These are phyloP conservation scores for Citrus cavaleriei DNA, from an alignment of 345 rosid species.

Conservation along the genomic window DNA sequence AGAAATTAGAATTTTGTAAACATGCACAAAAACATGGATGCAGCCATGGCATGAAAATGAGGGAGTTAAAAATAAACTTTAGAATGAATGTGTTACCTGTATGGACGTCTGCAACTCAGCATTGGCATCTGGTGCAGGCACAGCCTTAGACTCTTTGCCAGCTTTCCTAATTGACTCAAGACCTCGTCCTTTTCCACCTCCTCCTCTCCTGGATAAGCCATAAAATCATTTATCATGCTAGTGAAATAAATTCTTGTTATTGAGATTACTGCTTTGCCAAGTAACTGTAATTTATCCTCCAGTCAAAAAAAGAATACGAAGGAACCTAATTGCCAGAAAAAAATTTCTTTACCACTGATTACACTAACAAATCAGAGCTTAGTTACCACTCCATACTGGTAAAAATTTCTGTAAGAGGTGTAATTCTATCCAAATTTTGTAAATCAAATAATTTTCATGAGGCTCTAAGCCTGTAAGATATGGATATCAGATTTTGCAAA, in stretches of 20 bases:
- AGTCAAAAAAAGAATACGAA: neutral
- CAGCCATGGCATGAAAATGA: neutral
- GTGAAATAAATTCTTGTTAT: neutral
- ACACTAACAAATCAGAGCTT: neutral
- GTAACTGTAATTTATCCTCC: neutral
- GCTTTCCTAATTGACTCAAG: slow-evolving; percentile 24
- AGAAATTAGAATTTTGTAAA: neutral
- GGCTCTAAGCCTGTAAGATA: neutral
- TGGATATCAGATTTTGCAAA: neutral
- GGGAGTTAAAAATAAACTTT: neutral
- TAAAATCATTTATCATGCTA: neutral
- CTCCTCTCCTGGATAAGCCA: slow-evolving; percentile 32
- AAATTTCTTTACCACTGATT: neutral
- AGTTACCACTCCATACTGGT: neutral
- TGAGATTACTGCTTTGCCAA: neutral
- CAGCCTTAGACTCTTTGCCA: slow-evolving; percentile 34
- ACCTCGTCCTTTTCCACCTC: slow-evolving; percentile 29
- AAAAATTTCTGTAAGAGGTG: neutral
- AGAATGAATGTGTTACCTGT: slow-evolving; percentile 21
- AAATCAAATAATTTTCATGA: neutral
- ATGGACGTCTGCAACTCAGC: slow-evolving; percentile 35
- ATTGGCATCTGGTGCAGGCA: slow-evolving; percentile 42
- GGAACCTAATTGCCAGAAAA: neutral
- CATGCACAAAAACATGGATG: neutral
- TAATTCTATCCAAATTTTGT: neutral